phyloP scores from a whole-genome alignment of 352 stramenopile species.

The Saprolegnia parasitica region DNA sequence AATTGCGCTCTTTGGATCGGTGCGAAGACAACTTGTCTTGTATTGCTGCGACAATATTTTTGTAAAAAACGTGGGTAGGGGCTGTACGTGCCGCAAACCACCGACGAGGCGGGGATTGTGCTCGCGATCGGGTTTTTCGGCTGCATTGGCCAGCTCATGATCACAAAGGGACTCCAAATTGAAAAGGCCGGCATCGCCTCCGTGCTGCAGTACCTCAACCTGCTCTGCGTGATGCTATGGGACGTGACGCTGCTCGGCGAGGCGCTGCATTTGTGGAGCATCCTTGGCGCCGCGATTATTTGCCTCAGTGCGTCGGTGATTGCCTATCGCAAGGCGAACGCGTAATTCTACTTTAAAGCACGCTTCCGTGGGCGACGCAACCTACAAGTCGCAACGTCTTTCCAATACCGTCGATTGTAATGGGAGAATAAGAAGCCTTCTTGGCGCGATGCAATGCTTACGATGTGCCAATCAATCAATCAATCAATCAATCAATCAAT shows the following conservation, averaged over 20 bases:
- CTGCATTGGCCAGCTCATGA: constrained; percentile 47
- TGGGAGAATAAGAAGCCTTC: no score
- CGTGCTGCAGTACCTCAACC: constrained; percentile 67
- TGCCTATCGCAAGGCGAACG: constrained; percentile 35
- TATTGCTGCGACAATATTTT: constrained; percentile 4
- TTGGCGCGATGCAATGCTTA: no score
- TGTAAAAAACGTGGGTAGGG: constrained; percentile 1
- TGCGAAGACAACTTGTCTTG: constrained; percentile 1
- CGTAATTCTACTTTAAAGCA: no score
- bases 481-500: no score
- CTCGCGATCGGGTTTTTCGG: constrained; percentile 45
- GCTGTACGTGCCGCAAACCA: constrained; percentile 28
- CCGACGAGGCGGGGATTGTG: constrained; percentile 39
- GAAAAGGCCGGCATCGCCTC: constrained; percentile 57
- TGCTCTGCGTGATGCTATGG: constrained; percentile 59
- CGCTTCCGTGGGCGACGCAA: no score
- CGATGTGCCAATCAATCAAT: no score
- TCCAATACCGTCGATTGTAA: no score
- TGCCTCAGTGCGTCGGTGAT: constrained; percentile 47
- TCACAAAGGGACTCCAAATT: constrained; percentile 54
- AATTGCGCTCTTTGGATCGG: constrained; percentile 11
- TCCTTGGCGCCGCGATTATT: constrained; percentile 54
- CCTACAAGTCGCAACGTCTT: no score
- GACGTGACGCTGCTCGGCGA: constrained; percentile 50
- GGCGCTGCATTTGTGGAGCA: constrained; percentile 49